Evolutionary conservation across 2,329 filamentous ascomycete genomes (phyloP).

Genomic region (Escovopsis weberi): DNA sequence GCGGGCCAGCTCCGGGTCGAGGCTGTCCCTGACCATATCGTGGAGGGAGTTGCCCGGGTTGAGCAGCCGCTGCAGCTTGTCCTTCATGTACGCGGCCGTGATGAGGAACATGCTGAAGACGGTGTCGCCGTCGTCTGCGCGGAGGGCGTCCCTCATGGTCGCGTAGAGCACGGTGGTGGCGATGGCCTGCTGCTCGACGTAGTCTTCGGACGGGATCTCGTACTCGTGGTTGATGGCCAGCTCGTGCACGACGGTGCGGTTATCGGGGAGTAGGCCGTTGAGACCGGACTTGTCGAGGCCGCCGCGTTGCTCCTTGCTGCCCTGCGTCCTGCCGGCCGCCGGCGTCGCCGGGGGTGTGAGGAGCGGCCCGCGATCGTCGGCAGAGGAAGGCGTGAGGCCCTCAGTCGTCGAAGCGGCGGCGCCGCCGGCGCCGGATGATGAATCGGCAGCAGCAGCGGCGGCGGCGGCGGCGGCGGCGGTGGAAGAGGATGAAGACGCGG

Average conservation of each 20-base stretch:
- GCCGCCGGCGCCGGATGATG: too few species aligned
- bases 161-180: slow-evolving; percentile 34
- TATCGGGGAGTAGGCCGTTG: slow-evolving; percentile 50
- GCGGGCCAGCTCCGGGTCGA: slow-evolving; percentile 58
- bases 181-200: slow-evolving; percentile 39
- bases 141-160: slow-evolving; percentile 51
- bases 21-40: slow-evolving; percentile 56
- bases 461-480: slow-evolving; percentile 23
- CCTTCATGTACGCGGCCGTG: slow-evolving; percentile 55
- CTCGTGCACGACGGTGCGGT: slow-evolving; percentile 64
- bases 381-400: too few species aligned
- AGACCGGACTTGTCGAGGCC: slow-evolving; percentile 23
- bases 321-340: too few species aligned
- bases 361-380: too few species aligned
- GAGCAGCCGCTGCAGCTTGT: slow-evolving; percentile 58
- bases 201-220: slow-evolving; percentile 49
- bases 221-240: slow-evolving; percentile 68
- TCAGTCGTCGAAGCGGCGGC: too few species aligned
- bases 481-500: slow-evolving; percentile 31
- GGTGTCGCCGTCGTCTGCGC: slow-evolving; percentile 46
- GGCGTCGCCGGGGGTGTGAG: slow-evolving; percentile 41
- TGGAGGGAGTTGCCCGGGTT: slow-evolving; percentile 60
- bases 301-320: slow-evolving; percentile 22
- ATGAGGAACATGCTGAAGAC: slow-evolving; percentile 54
- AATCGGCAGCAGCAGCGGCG: slow-evolving; percentile 25